Evolutionary conservation across 345 rosid species (phyloP).

Genomic region (Eucalyptus cloeziana): DNA sequence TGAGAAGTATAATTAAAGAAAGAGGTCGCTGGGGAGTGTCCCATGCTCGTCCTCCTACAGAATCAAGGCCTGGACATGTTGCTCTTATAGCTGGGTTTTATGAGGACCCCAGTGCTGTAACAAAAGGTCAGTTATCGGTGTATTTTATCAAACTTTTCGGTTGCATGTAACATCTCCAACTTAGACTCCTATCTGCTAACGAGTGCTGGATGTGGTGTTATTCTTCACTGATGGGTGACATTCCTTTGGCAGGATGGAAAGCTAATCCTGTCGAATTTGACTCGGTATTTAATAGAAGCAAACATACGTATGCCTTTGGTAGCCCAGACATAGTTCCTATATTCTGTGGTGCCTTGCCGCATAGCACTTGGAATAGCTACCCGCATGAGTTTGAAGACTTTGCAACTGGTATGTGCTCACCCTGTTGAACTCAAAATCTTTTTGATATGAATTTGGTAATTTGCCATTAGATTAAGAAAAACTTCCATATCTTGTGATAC

Average conservation of each 20-base stretch:
- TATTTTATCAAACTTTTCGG: not conserved
- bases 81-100: constrained; percentile 94
- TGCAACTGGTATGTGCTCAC: constrained; percentile 60
- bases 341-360: constrained; percentile 76
- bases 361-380: constrained; percentile 79
- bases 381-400: constrained; percentile 95
- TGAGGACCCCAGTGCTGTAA: constrained; percentile 97
- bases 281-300: constrained; percentile 80
- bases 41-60: constrained; percentile 98
- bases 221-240: not conserved
- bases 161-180: not conserved
- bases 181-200: not conserved
- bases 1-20: constrained; percentile 60
- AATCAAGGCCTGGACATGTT: constrained; percentile 97
- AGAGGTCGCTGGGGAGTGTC: constrained; percentile 97
- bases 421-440: not conserved
- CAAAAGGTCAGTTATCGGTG: constrained; percentile 41
- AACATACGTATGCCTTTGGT: constrained; percentile 76
- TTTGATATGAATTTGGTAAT: not conserved
- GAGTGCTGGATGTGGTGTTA: not conserved
- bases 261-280: constrained; percentile 98
- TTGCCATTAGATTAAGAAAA: not conserved
- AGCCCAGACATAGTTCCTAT: constrained; percentile 96
- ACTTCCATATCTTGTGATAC: not conserved
- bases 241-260: constrained; percentile 70